Percentiles rank a stretch among this genome's conserved stretches.
Evolutionary conservation across 2,329 filamentous ascomycete genomes (phyloP).

Genomic region (Trichocomaceae sp.): DNA sequence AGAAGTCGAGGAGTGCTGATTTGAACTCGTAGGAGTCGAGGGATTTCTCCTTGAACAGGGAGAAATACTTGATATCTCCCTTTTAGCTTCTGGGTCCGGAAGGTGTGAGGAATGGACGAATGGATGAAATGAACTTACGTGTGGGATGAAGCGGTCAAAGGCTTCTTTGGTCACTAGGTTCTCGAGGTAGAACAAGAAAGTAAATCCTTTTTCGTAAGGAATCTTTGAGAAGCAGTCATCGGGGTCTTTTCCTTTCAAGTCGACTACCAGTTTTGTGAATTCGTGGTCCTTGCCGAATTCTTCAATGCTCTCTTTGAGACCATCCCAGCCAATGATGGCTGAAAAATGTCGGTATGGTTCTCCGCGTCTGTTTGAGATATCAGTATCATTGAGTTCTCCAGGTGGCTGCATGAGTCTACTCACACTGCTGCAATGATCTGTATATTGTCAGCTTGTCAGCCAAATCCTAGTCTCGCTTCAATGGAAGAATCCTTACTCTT

Average conservation of each 20-base stretch:
- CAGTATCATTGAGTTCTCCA: slow-evolving; percentile 1
- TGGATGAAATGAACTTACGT: slow-evolving; percentile 48
- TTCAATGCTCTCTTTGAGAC: slow-evolving; percentile 71
- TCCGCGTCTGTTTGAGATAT: slow-evolving; percentile 56
- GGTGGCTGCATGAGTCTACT: slow-evolving; percentile 12
- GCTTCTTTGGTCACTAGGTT: slow-evolving; percentile 74
- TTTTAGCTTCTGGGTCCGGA: slow-evolving; percentile 4
- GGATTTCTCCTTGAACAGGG: slow-evolving; percentile 74
- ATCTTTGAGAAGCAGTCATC: slow-evolving; percentile 92
- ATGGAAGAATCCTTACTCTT: slow-evolving; percentile 39
- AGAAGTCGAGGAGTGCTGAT: slow-evolving; percentile 78
- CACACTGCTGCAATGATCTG: slow-evolving; percentile 39
- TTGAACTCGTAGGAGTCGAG: slow-evolving; percentile 95
- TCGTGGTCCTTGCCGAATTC: slow-evolving; percentile 77
- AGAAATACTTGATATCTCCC: slow-evolving; percentile 64
- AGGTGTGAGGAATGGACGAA: neutral
- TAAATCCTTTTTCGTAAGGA: slow-evolving; percentile 95
- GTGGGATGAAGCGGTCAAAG: slow-evolving; percentile 91
- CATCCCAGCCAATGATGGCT: slow-evolving; percentile 92
- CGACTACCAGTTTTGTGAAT: slow-evolving; percentile 84
- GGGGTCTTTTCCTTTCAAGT: slow-evolving; percentile 83
- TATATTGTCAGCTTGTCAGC: slow-evolving; percentile 18
- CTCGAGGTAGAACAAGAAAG: slow-evolving; percentile 87
- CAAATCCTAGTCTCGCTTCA: neutral
- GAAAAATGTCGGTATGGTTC: slow-evolving; percentile 86